Evolutionary conservation across 441 rosid species (phyloP).

Genomic region (Omphalea diandra): DNA sequence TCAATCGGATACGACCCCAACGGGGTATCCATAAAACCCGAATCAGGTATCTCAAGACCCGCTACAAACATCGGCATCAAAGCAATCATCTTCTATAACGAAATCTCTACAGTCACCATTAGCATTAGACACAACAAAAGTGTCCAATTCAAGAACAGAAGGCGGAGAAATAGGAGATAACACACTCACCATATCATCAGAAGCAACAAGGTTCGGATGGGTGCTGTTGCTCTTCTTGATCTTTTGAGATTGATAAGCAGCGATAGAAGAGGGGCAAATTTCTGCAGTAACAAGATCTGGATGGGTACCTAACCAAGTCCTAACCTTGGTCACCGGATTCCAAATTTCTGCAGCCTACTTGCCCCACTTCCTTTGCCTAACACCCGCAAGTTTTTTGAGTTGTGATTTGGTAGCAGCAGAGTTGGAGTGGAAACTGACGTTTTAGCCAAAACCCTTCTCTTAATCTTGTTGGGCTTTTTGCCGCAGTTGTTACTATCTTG

Average conservation of each 20-base stretch:
- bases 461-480: conserved; percentile 33
- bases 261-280: conserved; percentile 49
- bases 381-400: conserved; percentile 59
- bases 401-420: not conserved
- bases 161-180: conserved; percentile 51
- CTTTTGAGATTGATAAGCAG: conserved; percentile 21
- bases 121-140: conserved; percentile 37
- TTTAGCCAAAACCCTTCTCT: conserved; percentile 35
- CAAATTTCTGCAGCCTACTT: conserved; percentile 99
- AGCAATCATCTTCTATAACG: conserved; percentile 20
- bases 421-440: conserved; percentile 13
- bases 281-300: conserved; percentile 75
- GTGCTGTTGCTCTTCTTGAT: conserved; percentile 1
- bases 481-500: conserved; percentile 46
- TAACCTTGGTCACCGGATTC: conserved; percentile 61
- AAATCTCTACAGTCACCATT: conserved; percentile 24
- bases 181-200: conserved; percentile 44
- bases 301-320: conserved; percentile 91
- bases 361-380: conserved; percentile 95
- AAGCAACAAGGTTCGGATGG: conserved; percentile 23
- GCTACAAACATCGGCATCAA: conserved; percentile 36
- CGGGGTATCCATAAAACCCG: conserved; percentile 45
- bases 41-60: conserved; percentile 48
- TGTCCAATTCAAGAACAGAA: conserved; percentile 43
- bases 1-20: conserved; percentile 33